phyloP scores from a whole-genome alignment of 2,329 filamentous ascomycete genomes.

The Chaetomiaceae sp. region DNA sequence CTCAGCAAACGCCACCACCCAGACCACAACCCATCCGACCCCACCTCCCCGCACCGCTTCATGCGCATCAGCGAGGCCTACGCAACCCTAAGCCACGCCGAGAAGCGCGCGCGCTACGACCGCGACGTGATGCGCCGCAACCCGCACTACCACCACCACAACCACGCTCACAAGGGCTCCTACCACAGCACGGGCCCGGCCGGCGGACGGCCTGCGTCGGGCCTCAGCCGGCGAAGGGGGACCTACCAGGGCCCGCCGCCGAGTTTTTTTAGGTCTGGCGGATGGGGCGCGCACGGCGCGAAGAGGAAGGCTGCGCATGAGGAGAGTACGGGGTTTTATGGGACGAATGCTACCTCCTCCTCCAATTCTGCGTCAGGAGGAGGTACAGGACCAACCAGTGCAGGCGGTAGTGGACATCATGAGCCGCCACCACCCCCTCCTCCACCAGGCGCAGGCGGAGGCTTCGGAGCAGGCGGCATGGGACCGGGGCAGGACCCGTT shows the following conservation, averaged over 20 bases:
- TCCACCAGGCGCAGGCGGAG: constrained; percentile 12
- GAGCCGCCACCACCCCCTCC: not conserved
- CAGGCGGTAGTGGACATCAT: not conserved
- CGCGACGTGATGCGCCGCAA: constrained; percentile 52
- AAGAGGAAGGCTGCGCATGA: constrained; percentile 55
- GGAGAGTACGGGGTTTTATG: constrained; percentile 30
- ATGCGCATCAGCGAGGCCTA: constrained; percentile 82
- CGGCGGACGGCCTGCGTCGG: constrained; percentile 73
- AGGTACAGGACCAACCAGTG: not conserved
- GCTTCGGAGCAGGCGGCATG: constrained; percentile 48
- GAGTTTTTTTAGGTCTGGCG: constrained; percentile 78
- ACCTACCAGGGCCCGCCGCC: constrained; percentile 83
- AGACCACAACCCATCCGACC: constrained; percentile 78
- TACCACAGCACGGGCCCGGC: constrained; percentile 58
- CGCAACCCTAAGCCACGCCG: constrained; percentile 64
- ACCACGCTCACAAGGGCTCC: constrained; percentile 35
- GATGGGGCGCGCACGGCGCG: constrained; percentile 63
- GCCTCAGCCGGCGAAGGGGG: constrained; percentile 70
- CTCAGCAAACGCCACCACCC: constrained; percentile 92
- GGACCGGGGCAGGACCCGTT: constrained; percentile 53
- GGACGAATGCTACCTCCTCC: no score
- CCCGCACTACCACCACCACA: constrained; percentile 30
- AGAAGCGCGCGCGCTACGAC: constrained; percentile 79
- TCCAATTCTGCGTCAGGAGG: not conserved
- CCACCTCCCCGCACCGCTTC: constrained; percentile 69